Conservation (phyloP, 148 eudicot genomes). For the Gaultheria prostrata region DNA sequence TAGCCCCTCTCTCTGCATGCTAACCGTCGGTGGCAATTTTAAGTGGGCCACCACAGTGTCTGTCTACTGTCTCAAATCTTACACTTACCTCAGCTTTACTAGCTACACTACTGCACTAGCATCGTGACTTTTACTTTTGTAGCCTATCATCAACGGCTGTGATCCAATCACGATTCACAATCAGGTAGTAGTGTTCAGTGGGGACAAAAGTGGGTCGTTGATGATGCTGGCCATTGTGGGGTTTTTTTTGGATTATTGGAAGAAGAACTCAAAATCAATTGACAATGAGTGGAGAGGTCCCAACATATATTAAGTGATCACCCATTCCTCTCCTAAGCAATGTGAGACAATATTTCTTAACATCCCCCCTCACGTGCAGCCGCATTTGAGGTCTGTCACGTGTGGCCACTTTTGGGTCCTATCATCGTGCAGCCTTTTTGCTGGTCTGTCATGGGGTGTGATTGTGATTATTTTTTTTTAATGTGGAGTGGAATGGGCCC, state of each 20-base stretch:
- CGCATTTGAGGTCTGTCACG: too few relatives aligned
- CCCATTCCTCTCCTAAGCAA: too few relatives aligned
- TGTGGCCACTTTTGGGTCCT: too few relatives aligned
- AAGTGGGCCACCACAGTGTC: slow-evolving; percentile 15
- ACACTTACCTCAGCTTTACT: background rate
- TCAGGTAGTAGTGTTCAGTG: background rate
- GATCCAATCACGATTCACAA: background rate
- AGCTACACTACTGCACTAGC: background rate
- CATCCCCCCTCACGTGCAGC: too few relatives aligned
- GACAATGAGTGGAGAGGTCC: too few relatives aligned
- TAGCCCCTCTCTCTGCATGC: background rate
- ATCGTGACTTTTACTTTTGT: background rate
- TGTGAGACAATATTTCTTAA: too few relatives aligned
- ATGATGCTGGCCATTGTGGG: background rate
- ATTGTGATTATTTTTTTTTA: too few relatives aligned
- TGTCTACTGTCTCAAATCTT: background rate
- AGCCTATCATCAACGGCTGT: background rate
- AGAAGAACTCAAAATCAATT: too few relatives aligned
- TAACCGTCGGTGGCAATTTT: slow-evolving; percentile 23
- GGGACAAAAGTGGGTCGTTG: slow-evolving; percentile 1
- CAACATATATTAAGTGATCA: too few relatives aligned
- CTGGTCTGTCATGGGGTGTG: too few relatives aligned
- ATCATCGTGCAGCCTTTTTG: too few relatives aligned
- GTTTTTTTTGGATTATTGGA: background rate
- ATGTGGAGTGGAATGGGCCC: too few relatives aligned